phyloP scores from a whole-genome alignment of 1,284 basidiomycete genomes.

The Boletellus deceptivus region DNA sequence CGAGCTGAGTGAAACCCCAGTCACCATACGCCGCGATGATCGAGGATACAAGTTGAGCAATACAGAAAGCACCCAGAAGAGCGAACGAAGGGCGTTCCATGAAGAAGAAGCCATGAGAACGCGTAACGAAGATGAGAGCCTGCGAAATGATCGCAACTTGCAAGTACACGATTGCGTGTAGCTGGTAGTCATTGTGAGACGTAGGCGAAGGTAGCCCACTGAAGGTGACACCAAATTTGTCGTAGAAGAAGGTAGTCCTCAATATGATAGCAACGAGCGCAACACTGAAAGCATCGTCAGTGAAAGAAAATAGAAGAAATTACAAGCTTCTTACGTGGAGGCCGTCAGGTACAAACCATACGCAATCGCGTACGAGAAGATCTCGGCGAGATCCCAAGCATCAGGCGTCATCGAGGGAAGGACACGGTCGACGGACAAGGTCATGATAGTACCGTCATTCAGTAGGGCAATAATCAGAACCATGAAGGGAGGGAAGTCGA shows the following conservation, averaged over 20 bases:
- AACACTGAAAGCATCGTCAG: slow-evolving; percentile 46
- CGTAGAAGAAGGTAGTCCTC: slow-evolving; percentile 87
- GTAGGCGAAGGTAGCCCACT: slow-evolving; percentile 40
- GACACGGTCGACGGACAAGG: slow-evolving; percentile 94
- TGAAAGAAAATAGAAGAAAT: slow-evolving; percentile 12
- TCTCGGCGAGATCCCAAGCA: slow-evolving; percentile 95
- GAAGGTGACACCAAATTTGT: slow-evolving; percentile 78
- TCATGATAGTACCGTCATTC: slow-evolving; percentile 99
- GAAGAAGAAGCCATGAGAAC: slow-evolving; percentile 97
- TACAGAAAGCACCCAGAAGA: slow-evolving; percentile 85
- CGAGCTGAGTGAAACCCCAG: slow-evolving; percentile 88
- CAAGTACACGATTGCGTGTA: slow-evolving; percentile 83
- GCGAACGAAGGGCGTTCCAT: slow-evolving; percentile 94
- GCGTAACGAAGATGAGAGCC: slow-evolving; percentile 95
- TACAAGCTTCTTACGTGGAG: slow-evolving; percentile 68
- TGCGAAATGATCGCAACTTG: slow-evolving; percentile 98
- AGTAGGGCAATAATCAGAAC: slow-evolving; percentile 95
- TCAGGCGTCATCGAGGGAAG: slow-evolving; percentile 90
- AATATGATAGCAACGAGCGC: slow-evolving; percentile 83
- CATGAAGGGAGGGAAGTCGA: slow-evolving; percentile 99
- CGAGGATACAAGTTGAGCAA: slow-evolving; percentile 92
- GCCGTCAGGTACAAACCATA: slow-evolving; percentile 92
- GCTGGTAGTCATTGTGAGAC: slow-evolving; percentile 69
- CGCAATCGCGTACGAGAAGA: slow-evolving; percentile 92
- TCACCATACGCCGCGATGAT: slow-evolving; percentile 93